Conservation (phyloP, 768 basidiomycete genomes). For the Paxillus ammoniavirescens region DNA sequence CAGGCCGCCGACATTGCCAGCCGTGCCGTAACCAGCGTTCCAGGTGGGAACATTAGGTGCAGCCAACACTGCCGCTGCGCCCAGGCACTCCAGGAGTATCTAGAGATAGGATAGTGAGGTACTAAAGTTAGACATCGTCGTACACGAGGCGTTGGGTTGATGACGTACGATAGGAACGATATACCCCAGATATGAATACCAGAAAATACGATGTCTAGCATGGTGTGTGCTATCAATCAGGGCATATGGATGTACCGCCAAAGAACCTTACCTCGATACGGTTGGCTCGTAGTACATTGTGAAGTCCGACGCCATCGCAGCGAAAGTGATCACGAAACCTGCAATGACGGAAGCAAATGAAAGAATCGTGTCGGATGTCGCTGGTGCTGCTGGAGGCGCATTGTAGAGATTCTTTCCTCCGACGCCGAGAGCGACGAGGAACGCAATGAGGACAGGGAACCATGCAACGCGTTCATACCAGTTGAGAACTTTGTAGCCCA, state of each 20-base stretch:
- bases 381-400: conserved; percentile 46
- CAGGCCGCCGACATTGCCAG: conserved; percentile 62
- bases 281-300: conserved; percentile 64
- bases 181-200: conserved; percentile 65
- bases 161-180: conserved; percentile 54
- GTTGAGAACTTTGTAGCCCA: conserved; percentile 62
- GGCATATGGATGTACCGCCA: not conserved
- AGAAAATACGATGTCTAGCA: conserved; percentile 56
- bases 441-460: conserved; percentile 77
- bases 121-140: not conserved
- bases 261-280: conserved; percentile 50
- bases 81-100: conserved; percentile 52
- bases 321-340: conserved; percentile 69
- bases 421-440: conserved; percentile 68
- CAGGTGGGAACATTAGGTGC: conserved; percentile 55
- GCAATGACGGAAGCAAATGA: conserved; percentile 69
- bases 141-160: conserved; percentile 18
- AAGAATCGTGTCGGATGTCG: conserved; percentile 53
- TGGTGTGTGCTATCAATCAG: conserved; percentile 6
- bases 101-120: conserved; percentile 12
- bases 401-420: conserved; percentile 66
- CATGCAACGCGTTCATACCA: conserved; percentile 75
- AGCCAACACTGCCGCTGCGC: conserved; percentile 64
- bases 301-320: conserved; percentile 67
- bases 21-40: conserved; percentile 49